Percentiles rank a stretch among this genome's conserved stretches.
These are phyloP conservation scores for Candida orba DNA, from an alignment of 805 yeast genomes.

Conservation along the genomic window DNA sequence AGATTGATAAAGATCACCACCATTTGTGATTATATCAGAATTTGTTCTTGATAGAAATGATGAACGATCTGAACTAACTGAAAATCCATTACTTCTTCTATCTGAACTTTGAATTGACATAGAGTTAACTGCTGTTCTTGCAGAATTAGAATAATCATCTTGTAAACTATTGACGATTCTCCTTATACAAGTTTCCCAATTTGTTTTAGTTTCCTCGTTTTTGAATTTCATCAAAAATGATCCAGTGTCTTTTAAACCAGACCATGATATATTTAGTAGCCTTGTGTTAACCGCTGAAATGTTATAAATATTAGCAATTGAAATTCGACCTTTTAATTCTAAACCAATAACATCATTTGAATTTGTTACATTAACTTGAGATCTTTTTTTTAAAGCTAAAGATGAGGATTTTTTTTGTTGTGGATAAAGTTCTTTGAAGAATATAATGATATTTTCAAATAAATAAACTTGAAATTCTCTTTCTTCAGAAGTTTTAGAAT, in stretches of 20 bases:
- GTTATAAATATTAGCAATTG: constrained; percentile 56
- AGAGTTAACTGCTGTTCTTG: constrained; percentile 10
- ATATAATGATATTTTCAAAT: constrained; percentile 63
- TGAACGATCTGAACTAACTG: constrained; percentile 19
- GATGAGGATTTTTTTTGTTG: constrained; percentile 44
- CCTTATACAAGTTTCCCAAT: constrained; percentile 71
- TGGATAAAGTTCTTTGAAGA: constrained; percentile 52
- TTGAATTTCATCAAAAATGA: constrained; percentile 75
- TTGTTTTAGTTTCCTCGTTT: constrained; percentile 74
- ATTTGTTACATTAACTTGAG: constrained; percentile 20
- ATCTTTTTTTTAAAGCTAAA: constrained; percentile 34
- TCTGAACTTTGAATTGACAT: constrained; percentile 12
- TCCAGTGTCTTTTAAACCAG: constrained; percentile 83
- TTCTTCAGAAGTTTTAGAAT: constrained; percentile 48
- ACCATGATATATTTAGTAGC: constrained; percentile 65
- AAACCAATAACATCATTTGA: constrained; percentile 29
- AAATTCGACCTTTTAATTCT: constrained; percentile 76
- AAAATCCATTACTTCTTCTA: constrained; percentile 24
- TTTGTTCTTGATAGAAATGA: constrained; percentile 19
- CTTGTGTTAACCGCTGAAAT: constrained; percentile 43
- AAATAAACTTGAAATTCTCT: constrained; percentile 85
- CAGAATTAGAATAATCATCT: constrained; percentile 17
- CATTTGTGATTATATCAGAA: constrained; percentile 12
- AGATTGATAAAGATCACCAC: constrained; percentile 1
- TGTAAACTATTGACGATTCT: constrained; percentile 30